Evolutionary conservation across 441 rosid species (phyloP).

Genomic region (Pelargonium exstipulatum): DNA sequence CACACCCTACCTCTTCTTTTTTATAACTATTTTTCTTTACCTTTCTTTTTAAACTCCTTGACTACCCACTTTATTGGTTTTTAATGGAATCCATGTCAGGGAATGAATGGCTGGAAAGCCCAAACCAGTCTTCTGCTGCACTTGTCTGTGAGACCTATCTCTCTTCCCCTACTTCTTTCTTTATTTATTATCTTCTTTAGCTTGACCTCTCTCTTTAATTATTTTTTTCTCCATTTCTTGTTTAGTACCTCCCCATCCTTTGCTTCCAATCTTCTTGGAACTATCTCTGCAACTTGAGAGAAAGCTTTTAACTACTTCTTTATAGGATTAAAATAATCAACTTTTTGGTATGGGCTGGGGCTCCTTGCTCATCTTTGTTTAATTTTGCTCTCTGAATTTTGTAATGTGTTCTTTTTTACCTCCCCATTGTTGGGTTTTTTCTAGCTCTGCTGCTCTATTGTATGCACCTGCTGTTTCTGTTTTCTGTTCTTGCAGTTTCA

Average conservation of each 20-base stretch:
- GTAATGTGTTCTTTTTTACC: conserved; percentile 7
- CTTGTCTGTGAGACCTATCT: conserved; percentile 29
- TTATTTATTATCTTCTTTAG: conserved; percentile 4
- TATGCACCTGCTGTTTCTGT: not conserved
- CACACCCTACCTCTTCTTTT: not conserved
- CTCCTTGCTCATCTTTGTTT: not conserved
- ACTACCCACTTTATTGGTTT: conserved; percentile 22
- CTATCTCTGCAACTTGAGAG: conserved; percentile 17
- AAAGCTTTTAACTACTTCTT: conserved; percentile 5
- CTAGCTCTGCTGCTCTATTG: conserved; percentile 2
- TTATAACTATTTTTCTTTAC: not conserved
- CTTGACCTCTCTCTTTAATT: conserved; percentile 23
- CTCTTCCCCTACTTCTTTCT: conserved; percentile 8
- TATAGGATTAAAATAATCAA: conserved; percentile 4
- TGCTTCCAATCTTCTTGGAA: conserved; percentile 42
- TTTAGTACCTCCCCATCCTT: conserved; percentile 16
- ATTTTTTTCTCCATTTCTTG: conserved; percentile 18
- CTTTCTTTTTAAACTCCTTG: conserved; percentile 1
- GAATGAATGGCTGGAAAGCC: conserved; percentile 35
- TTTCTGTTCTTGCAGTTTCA: not conserved
- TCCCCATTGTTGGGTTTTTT: conserved; percentile 8
- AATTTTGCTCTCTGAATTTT: not conserved
- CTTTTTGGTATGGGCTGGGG: conserved; percentile 24
- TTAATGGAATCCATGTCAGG: conserved; percentile 43
- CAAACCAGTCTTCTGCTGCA: conserved; percentile 25